A percentile compares a stretch with the other conserved stretches of the same genome.
phyloP scores from a whole-genome alignment of 768 basidiomycete genomes.

The Russula ochroleuca region DNA sequence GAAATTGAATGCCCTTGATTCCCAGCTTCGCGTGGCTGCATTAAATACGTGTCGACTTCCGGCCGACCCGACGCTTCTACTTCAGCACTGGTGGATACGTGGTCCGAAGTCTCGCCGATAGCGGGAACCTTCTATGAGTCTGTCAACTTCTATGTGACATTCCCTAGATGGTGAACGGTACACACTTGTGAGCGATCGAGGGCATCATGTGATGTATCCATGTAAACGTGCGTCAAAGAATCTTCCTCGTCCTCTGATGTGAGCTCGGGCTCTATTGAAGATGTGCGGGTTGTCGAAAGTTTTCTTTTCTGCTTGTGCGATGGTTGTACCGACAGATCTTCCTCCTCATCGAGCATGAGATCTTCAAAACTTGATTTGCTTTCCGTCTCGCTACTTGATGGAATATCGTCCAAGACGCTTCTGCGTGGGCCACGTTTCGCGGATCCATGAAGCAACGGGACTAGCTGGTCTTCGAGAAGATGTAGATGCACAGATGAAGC shows the following conservation, averaged over 20 bases:
- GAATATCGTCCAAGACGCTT: constrained; percentile 26
- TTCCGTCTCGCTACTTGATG: constrained; percentile 19
- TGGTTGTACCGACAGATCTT: constrained; percentile 16
- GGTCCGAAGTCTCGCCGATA: not conserved
- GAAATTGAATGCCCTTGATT: not conserved
- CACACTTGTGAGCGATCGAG: constrained; percentile 11
- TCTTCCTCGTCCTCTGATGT: constrained; percentile 15
- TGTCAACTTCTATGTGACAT: constrained; percentile 3
- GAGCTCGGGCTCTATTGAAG: constrained; percentile 13
- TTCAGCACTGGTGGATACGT: not conserved
- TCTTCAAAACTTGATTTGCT: constrained; percentile 17
- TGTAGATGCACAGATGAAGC: not conserved
- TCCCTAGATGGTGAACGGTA: not conserved
- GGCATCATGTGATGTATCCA: constrained; percentile 19
- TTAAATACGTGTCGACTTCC: not conserved
- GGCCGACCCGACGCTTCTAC: not conserved
- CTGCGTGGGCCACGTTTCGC: constrained; percentile 13
- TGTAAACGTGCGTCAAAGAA: constrained; percentile 11
- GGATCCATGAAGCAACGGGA: constrained; percentile 19
- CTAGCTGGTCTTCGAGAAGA: constrained; percentile 7
- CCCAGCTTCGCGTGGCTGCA: not conserved
- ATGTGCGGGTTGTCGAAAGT: not conserved
- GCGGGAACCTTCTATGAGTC: not conserved
- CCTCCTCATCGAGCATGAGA: constrained; percentile 25
- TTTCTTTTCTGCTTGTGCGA: not conserved